Conservation (phyloP, 2,329 filamentous ascomycete genomes). For the Seiridium unicorne region DNA sequence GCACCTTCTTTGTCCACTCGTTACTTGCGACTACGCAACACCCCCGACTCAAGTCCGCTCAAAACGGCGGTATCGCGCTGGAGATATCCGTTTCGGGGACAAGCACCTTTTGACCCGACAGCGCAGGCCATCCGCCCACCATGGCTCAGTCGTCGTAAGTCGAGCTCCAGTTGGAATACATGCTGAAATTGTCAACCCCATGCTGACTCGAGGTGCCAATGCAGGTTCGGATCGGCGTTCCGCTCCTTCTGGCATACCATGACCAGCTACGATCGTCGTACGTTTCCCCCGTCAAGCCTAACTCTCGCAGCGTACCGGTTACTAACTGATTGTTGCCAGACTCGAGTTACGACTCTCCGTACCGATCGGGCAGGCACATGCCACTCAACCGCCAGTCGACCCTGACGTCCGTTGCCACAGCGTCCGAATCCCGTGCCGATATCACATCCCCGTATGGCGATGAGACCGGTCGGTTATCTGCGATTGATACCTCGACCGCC, state of each 20-base stretch:
- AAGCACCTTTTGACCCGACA: neutral
- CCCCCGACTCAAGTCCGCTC: neutral
- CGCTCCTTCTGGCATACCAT: slow-evolving; percentile 95
- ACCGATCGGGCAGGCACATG: slow-evolving; percentile 86
- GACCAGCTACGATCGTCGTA: slow-evolving; percentile 69
- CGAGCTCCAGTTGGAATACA: neutral
- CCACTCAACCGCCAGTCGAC: slow-evolving; percentile 80
- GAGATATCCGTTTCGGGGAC: neutral
- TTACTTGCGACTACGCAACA: neutral
- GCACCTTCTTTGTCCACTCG: neutral
- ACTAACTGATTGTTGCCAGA: slow-evolving; percentile 58
- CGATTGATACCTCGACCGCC: slow-evolving; percentile 55
- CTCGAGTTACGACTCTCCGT: slow-evolving; percentile 89
- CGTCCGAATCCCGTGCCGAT: slow-evolving; percentile 84
- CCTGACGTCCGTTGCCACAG: slow-evolving; percentile 85
- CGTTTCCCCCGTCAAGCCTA: slow-evolving; percentile 25
- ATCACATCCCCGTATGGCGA: slow-evolving; percentile 77
- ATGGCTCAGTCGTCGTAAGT: slow-evolving; percentile 20
- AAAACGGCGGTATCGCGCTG: slow-evolving; percentile 2
- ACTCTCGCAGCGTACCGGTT: too few relatives aligned
- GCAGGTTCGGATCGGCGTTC: slow-evolving; percentile 68
- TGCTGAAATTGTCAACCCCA: neutral
- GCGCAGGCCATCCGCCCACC: slow-evolving; percentile 7
- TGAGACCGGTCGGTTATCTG: slow-evolving; percentile 56
- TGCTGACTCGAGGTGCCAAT: neutral